Evolutionary conservation across 2,329 filamentous ascomycete species (phyloP), one percentile per base, ranked within the genome.

Genomic region (Lasiodiplodia gonubiensis): DNA sequence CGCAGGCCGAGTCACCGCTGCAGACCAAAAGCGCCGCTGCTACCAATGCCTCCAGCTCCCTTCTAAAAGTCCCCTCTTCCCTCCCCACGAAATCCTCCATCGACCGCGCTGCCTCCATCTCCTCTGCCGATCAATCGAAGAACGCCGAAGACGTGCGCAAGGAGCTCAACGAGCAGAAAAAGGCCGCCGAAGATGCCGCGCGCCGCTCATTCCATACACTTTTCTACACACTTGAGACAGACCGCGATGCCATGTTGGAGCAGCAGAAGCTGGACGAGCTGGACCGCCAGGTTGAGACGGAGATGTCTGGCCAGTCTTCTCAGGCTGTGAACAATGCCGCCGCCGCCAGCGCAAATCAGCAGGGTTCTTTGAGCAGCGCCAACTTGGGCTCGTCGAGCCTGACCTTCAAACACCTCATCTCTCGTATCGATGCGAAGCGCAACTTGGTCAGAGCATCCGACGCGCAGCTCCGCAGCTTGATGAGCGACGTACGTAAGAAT

Each of bases 401-500:
- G 71, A 98, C 95, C 4, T 84, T 99, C 67, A 99, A 99, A 81
- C 94, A 99, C 79, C 88, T 99, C 69, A 98, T 99, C 76, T 93
- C 94, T 51, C 89, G 94, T 67, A 97, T 99, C 75, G 95, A 99
- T 79, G 88, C 92, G 80, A 95, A 97, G 81, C 90, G 95, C 74
- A 90, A 93, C 71, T 89, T 92, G 81, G 94, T 99, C 64, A 88
- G 90, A 77, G 94, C 95, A 21, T 97, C 94, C 1, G 95, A 99
- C 81, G 91, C 93, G 27, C 94, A 99, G 76, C 84, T 99, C 68
- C 89, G 95, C 68, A 92, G 91, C 60, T 83, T 99, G 68, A 97
- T 99, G 87, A 97, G 95, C 74, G 95, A 99, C 79, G 95, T 99
- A 21, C 89, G 95, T 70, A 99, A 98, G 80, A 98, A 98, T 73